phyloP scores from a whole-genome alignment of 257 asterid species.

The Thymus mandschuricus region DNA sequence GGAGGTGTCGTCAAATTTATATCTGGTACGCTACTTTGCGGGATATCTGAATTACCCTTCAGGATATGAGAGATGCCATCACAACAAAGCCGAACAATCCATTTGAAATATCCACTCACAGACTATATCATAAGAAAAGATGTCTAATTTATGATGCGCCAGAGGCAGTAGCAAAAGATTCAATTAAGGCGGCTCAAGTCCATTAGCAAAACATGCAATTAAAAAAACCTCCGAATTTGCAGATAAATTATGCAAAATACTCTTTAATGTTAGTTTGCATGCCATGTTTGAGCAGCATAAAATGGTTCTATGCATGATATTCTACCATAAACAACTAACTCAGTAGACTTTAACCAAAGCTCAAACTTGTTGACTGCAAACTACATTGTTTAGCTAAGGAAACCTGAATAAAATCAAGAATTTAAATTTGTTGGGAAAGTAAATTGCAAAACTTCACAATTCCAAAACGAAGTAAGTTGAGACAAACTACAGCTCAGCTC shows the following conservation, averaged over 20 bases:
- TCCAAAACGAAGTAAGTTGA: neutral
- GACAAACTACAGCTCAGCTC: too few relatives aligned
- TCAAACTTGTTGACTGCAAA: neutral
- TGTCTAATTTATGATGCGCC: constrained; percentile 32
- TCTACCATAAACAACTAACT: neutral
- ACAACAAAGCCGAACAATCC: constrained; percentile 53
- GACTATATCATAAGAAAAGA: constrained; percentile 45
- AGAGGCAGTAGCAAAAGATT: neutral
- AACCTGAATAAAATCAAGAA: neutral
- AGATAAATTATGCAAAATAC: neutral
- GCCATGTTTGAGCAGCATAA: neutral
- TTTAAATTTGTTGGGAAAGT: neutral
- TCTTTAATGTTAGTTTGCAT: neutral
- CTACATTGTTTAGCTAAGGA: neutral
- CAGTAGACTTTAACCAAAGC: neutral
- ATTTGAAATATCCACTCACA: constrained; percentile 47
- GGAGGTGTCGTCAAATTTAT: constrained; percentile 47
- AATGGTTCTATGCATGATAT: neutral
- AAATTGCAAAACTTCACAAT: neutral
- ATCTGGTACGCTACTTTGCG: constrained; percentile 42
- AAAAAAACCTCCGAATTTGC: constrained; percentile 15
- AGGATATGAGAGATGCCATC: constrained; percentile 69
- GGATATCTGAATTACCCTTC: constrained; percentile 67
- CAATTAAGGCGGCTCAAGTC: neutral
- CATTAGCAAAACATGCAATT: neutral